These are phyloP conservation scores for Apiotrichum laibachii DNA, from an alignment of 1,284 basidiomycete species.

Conservation along the genomic window DNA sequence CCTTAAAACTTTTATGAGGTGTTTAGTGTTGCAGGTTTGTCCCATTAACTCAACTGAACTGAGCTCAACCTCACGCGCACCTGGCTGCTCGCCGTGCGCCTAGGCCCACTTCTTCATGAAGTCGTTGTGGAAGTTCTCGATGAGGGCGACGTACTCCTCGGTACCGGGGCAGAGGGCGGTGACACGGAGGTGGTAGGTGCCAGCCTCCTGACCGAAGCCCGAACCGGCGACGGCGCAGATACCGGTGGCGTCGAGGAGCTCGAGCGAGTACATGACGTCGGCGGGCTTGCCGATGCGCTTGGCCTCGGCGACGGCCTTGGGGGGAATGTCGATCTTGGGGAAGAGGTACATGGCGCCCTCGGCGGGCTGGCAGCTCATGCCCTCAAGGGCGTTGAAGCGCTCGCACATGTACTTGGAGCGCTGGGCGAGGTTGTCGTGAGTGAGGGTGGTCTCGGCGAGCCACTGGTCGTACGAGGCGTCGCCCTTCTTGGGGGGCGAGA, in stretches of 20 bases:
- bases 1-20: background rate
- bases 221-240: slow-evolving; percentile 90
- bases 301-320: slow-evolving; percentile 71
- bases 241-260: slow-evolving; percentile 76
- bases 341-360: slow-evolving; percentile 84
- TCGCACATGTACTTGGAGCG: slow-evolving; percentile 71
- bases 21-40: too few species aligned
- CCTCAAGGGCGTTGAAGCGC: slow-evolving; percentile 71
- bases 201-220: slow-evolving; percentile 86
- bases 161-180: slow-evolving; percentile 81
- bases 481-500: slow-evolving; percentile 74
- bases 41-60: too few species aligned
- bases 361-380: slow-evolving; percentile 80
- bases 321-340: slow-evolving; percentile 69
- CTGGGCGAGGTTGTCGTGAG: slow-evolving; percentile 67
- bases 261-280: slow-evolving; percentile 82
- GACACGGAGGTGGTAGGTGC: slow-evolving; percentile 80
- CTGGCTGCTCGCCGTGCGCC: background rate
- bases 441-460: slow-evolving; percentile 75
- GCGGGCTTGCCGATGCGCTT: slow-evolving; percentile 68
- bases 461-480: slow-evolving; percentile 72
- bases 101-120: slow-evolving; percentile 69
- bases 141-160: slow-evolving; percentile 79
- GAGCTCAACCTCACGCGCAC: too few species aligned
- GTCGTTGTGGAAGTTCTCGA: slow-evolving; percentile 76